Base-by-base conservation (phyloP, 495 filamentous ascomycete species). In the Xylaria nigripes region DNA sequence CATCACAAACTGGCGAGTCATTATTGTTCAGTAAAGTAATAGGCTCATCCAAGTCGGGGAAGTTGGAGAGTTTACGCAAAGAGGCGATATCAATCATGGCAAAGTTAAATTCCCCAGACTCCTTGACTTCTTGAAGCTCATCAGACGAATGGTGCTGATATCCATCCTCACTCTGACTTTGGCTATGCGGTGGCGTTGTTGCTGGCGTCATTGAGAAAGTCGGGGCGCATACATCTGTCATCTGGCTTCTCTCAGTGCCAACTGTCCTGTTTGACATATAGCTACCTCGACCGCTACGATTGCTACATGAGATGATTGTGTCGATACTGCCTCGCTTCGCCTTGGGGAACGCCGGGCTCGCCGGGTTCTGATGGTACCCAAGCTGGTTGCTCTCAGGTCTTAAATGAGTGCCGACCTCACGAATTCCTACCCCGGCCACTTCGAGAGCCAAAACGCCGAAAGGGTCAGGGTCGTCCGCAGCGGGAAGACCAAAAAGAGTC, bases 371-470 rank as follows among this genome's bases (percentile, higher is more conserved):
- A 54, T 81, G 80, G 72, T 84, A 95, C 63, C 89, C 86, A 67
- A 95, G 94, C 52, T 82, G 78, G 19, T 85, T 86, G 67, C 79
- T 84, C 27, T 75, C 78, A 16, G 90, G 86, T 34, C 87, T 75
- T 19, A 74, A 67, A 41, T 79, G 79, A 2, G 86, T 85, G 18
- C 88, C 89, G 15, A 90, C 90, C 73, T 95, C 90, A 42, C 86
- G 78, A 59, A 96, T 91, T 60, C 90, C 86, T 44, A 95, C 74
- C 8, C 90, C 90, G 60, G 86, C 84, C 59, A 86, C 83, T 68
- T 93, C 86, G 36, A 96, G 70, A 25, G 90, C 89, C 25, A 87
- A 81, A 19, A 96, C 87, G 18, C 90, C 90, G 63, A 85, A 96
- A 13, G 90, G 90, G 66, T 96, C 90, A 24, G 90, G 89, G 53